Base-by-base conservation (phyloP, 306 rosid species). In the Dalbergia cochinchinensis region DNA sequence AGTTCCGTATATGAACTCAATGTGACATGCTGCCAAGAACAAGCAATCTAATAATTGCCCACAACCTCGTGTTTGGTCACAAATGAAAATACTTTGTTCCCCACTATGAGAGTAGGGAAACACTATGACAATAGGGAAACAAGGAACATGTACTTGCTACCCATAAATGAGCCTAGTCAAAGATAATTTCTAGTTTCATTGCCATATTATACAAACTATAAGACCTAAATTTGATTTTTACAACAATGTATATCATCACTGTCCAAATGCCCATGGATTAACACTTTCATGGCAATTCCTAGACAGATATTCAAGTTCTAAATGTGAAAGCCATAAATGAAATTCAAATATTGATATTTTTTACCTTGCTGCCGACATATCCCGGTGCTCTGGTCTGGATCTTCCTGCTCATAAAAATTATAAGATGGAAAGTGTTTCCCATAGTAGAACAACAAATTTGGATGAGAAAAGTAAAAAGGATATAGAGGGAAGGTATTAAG, bases 351-450 rank as follows among this genome's bases (percentile, higher is more conserved):
- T 19, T 14, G 44, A 77, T 33, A 58, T 39, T 48, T 48, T 54
- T 78, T 90, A 94, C 97, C 97, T 91, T 65, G 78, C 35, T 41
- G 83, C 68, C 19, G 92, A 81, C 13, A 14, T 74, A 60, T 82
- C 86, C 31, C 14, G 81, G 42, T 58, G 81, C 76, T 83, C 89
- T 55, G 91, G 69, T 59, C 84, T 73, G 65, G 98, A 85, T 54
- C 84, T 84, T 85, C 91, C 99, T 92, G 96, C 88, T 76, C 18
- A 79, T 55, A 16, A 78, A 83, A 81, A 89, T 47, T 42, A 83
- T 41, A 73, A 73, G 66, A 57, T 59, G 14, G 72, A 26, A 31
- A 86, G 64, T 64, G 22, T 69, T 79, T 63, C 74, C 47, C 37
- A 67, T 39, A 55, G 63, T 39, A 60, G 63, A 55, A 65, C 65